Base-by-base conservation (phyloP, 345 rosid genomes). In the Euphorbia lathyris region DNA sequence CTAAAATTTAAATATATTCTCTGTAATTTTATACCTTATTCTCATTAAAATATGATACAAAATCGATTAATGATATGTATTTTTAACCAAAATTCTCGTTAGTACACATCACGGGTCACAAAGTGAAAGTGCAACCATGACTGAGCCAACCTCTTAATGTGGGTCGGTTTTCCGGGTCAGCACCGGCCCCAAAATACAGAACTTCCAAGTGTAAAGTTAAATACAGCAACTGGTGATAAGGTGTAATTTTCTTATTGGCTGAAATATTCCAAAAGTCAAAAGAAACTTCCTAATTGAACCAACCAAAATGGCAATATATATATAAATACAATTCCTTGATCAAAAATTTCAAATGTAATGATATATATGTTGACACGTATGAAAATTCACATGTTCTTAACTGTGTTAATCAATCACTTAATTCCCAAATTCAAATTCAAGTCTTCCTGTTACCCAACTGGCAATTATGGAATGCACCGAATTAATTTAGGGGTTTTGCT, bases 121-220 rank as follows among this genome's bases (percentile, higher is more conserved):
- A 14, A 2, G 6, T 3, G 2, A 2, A 50, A 14, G 20, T 50
- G 22, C 22, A 53, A 9, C n/a, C 42, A 58, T 69, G 32, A 45
- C n/a, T 22, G 65, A 63, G 65, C 71, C 71, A 11, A 14, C 63
- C 67, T 38, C 57, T 36, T 65, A 22, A 38, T 48, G 43, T 40
- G 74, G 74, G 67, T 48, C 43, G 71, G 38, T 11, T 70, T 58
- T 25, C 55, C 42, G 22, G 73, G 58, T 51, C 4, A 2, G 19
- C 65, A 32, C 65, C 69, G 56, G 62, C 74, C 58, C 69, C 27
- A 19, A 23, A 19, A n/a, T 23, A 42, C 5, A 40, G 25, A 12
- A 19, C 19, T 10, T 45, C 40, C 25, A n/a, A 14, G 13, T 36
- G 30, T 36, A 32, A 14, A 20, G 51, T 55, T 20, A 2, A 12